These are phyloP conservation scores for Cicer chorassanicum DNA, from an alignment of 306 rosid species.

Conservation along the genomic window DNA sequence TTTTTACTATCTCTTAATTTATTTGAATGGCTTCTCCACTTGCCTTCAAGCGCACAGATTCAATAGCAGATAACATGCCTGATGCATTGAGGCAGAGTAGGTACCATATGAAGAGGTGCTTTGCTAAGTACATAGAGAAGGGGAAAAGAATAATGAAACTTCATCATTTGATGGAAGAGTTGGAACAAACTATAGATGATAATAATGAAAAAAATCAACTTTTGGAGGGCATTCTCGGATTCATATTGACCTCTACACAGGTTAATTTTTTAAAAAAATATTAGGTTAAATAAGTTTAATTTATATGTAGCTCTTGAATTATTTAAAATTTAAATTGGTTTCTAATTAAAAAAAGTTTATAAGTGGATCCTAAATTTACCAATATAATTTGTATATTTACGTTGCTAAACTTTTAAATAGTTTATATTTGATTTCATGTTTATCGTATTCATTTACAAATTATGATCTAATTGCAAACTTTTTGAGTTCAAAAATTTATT, in stretches of 20 bases:
- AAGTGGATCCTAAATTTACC: not conserved
- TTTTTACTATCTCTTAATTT: not conserved
- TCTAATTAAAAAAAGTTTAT: too few species aligned
- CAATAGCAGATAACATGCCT: conserved; percentile 67
- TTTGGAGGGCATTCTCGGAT: conserved; percentile 75
- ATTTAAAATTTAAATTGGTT: not conserved
- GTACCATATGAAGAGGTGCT: conserved; percentile 82
- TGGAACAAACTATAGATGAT: conserved; percentile 70
- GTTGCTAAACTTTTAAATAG: not conserved
- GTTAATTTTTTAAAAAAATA: conserved; percentile 40
- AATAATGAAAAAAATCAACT: conserved; percentile 59
- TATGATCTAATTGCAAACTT: too few species aligned
- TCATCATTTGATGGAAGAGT: conserved; percentile 74
- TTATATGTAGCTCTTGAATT: not conserved
- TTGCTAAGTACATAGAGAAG: conserved; percentile 72
- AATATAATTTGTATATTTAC: too few species aligned
- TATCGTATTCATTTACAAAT: too few species aligned
- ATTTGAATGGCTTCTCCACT: conserved; percentile 55
- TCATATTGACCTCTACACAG: conserved; percentile 72
- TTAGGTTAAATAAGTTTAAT: not conserved
- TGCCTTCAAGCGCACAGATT: conserved; percentile 54
- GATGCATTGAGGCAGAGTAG: conserved; percentile 81
- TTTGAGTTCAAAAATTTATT: too few species aligned
- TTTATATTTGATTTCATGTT: too few species aligned
- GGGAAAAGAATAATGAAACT: conserved; percentile 76